phyloP scores from a whole-genome alignment of 192 early-diverging fungal species.

The Backusella sp. region DNA sequence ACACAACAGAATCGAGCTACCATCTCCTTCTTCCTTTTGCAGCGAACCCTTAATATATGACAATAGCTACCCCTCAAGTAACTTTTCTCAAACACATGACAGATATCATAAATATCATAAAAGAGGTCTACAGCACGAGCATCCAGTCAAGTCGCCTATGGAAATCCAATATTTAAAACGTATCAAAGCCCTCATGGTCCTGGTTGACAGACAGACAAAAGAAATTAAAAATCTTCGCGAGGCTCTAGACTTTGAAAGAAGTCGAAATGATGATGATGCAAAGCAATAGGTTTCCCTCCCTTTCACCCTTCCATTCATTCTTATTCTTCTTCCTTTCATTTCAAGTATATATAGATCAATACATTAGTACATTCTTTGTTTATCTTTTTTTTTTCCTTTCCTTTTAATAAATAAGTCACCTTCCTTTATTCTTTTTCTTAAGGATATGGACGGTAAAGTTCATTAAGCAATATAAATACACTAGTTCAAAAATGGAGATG shows the following conservation, averaged over 20 bases:
- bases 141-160: not conserved
- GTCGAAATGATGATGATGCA: not conserved
- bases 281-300: not conserved
- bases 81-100: not conserved
- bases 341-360: not conserved
- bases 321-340: not conserved
- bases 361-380: not conserved
- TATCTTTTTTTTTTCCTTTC: not conserved
- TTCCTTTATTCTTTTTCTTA: not conserved
- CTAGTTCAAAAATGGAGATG: not conserved
- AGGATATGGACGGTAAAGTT: not conserved
- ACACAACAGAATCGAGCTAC: not conserved
- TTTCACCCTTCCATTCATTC: not conserved
- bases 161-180: slow-evolving; percentile 9
- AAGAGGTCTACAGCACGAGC: not conserved
- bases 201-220: not conserved
- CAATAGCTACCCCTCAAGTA: slow-evolving; percentile 2
- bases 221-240: not conserved
- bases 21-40: slow-evolving; percentile 2
- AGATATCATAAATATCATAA: slow-evolving; percentile 1
- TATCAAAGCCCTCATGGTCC: not conserved
- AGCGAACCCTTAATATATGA: slow-evolving; percentile 7
- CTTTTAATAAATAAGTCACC: not conserved
- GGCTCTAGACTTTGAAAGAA: not conserved
- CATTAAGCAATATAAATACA: not conserved